These are phyloP conservation scores for Puya raimondii DNA, from an alignment of 176 grass and related monocot species.

Conservation along the genomic window DNA sequence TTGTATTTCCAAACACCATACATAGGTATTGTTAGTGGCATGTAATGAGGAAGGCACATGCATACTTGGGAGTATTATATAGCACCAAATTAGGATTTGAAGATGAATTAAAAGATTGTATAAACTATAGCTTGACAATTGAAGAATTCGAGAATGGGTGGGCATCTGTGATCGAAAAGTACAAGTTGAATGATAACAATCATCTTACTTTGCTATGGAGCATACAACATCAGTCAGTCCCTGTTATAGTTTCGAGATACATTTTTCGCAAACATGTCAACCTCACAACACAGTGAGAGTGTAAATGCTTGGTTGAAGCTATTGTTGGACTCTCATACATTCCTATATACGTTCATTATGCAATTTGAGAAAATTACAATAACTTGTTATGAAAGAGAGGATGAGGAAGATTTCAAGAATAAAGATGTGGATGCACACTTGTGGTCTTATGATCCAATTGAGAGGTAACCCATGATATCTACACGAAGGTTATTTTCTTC, in stretches of 20 bases:
- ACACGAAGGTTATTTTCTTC: too few species aligned
- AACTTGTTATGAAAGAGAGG: constrained; percentile 9
- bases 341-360: neutral
- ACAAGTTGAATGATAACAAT: too few species aligned
- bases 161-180: too few species aligned
- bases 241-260: constrained; percentile 4
- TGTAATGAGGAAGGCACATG: neutral
- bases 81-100: too few species aligned
- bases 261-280: constrained; percentile 2
- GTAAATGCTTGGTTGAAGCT: constrained; percentile 2
- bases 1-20: neutral
- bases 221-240: neutral
- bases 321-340: neutral
- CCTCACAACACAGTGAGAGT: constrained; percentile 1
- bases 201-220: neutral
- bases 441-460: too few species aligned
- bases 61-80: neutral
- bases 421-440: neutral
- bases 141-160: too few species aligned
- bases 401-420: neutral
- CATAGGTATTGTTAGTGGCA: constrained; percentile 10
- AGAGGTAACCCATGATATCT: too few species aligned
- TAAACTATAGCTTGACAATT: too few species aligned
- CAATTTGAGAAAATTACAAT: neutral
- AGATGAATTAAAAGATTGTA: too few species aligned